A percentile compares a stretch with the other conserved stretches of the same genome.
Conservation (phyloP, 1,284 basidiomycete species). For the Leccinum pachyderme region DNA sequence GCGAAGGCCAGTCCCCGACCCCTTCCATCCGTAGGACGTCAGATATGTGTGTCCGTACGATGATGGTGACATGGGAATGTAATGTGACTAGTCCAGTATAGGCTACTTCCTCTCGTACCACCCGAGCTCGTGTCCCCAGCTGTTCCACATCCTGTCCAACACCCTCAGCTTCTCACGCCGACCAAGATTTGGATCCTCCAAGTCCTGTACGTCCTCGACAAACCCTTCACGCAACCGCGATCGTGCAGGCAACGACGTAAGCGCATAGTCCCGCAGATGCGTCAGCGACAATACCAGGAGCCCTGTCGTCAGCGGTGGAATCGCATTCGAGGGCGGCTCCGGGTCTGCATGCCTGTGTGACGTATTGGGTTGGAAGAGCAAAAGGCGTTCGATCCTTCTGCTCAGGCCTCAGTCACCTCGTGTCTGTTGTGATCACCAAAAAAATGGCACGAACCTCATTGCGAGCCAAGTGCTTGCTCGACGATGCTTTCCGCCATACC, state of each 20-base stretch:
- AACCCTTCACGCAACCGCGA: constrained; percentile 75
- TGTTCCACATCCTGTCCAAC: constrained; percentile 89
- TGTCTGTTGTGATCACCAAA: not conserved
- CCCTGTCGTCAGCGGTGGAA: constrained; percentile 64
- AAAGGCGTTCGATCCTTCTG: constrained; percentile 74
- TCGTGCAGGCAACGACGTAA: constrained; percentile 49
- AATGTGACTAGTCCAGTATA: too few species aligned
- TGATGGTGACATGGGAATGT: not conserved
- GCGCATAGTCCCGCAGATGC: constrained; percentile 62
- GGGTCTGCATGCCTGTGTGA: constrained; percentile 9
- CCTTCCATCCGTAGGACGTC: constrained; percentile 83
- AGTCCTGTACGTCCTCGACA: constrained; percentile 80
- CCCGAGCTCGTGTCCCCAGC: constrained; percentile 67
- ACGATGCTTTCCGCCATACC: constrained; percentile 51
- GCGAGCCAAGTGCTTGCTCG: constrained; percentile 57
- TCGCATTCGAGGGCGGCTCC: constrained; percentile 22
- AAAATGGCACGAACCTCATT: constrained; percentile 48
- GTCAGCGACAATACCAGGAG: constrained; percentile 72
- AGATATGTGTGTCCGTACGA: constrained; percentile 67
- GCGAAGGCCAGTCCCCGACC: constrained; percentile 74
- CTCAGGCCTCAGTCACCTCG: constrained; percentile 6
- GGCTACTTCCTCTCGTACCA: constrained; percentile 39
- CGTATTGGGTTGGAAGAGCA: constrained; percentile 48
- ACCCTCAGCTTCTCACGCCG: constrained; percentile 73
- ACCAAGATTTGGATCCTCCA: constrained; percentile 73